Base-by-base conservation (phyloP, 2,329 filamentous ascomycete genomes). In the Pyricularia sp. region DNA sequence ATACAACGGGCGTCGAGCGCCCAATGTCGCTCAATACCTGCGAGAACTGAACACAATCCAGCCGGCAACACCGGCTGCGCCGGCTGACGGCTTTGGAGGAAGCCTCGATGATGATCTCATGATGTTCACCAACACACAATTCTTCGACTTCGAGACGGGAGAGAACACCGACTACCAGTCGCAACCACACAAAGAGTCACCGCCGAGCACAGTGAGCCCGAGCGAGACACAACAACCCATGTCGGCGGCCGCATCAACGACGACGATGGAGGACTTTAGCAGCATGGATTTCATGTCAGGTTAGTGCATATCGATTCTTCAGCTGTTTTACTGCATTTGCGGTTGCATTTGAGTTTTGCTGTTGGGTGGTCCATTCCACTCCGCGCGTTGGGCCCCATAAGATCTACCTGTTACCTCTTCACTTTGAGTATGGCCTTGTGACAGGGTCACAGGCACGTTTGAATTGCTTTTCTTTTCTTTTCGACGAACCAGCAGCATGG, bases 1-100 rank as follows among this genome's bases (percentile, higher is more conserved):
- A 77, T 93, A 88, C 85, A 89, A 86, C 79, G 90, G 89, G 76
- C 90, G 92, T 71, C 89, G 91, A 77, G 91, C 87, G 74, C 90
- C 92, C 76, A 97, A 97, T 79, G 92, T 97, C 80, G 93, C 93
- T 76, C 90, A 93, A 76, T 97, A 95, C 82, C 85, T 97, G 73
- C 90, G 92, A 75, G 91, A 94, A 73, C 84, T 97, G 75, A 97
- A 97, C 82, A 64, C 59, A 5, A 55, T 68, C 67, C 67, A 68
- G 26, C 83, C 90, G 71, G 87, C 88, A 74, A 86, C 90, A 68
- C 84, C 90, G 25, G 68, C 73, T 5, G 70, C 74, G 55, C 73
- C 74, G 28, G 77, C 85, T 31, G 87, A 90, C 68, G 79, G 83
- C 67, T 85, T 89, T 78, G 85, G 25, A 63, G 85, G 68, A 20